Evolutionary conservation across 495 filamentous ascomycete species (phyloP), one percentile per base, ranked within the genome.

Genomic region (Mytilinidion resinicola): DNA sequence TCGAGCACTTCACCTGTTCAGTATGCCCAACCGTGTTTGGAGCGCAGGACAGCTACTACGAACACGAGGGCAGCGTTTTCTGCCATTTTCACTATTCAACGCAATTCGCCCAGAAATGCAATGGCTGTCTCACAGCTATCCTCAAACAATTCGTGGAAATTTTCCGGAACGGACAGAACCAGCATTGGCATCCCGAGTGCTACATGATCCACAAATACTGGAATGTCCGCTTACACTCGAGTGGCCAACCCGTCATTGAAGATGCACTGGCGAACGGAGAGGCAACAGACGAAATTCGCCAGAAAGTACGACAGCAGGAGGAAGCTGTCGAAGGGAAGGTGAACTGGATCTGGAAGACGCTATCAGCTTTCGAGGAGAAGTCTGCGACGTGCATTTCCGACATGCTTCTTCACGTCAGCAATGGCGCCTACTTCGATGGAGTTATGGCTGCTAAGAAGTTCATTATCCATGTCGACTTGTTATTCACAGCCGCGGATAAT

Each of bases 131-230:
- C 61, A 96, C 90, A 5, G 87, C 93, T n/a, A 99, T 99, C 55
- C 78, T 99, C 19, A 99, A 99, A 73, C 95, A 99, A 69, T 99
- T 99, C 67, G 95, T 99, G 25, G 93, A 99, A 72, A 96, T 99
- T 59, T 97, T 91, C 73, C 84, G 95, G 50, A 96, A 97, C 71
- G 92, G 93, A 0, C 85, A 95, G 69, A 96, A 97, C 68, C 95
- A 99, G 69, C 95, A 99, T 66, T 99, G 95, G 95, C 95, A 99
- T 68, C 95, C 95, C 3, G 95, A 99, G 70, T 99, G 95, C 72
- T 99, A 99, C 71, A 99, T 97, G 93, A 99, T 99, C 43, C 95
- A 99, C 73, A 99, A 99, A 69, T 99, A 97, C 74, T 99, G 95
- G 95, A 99, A 96, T 69, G 95, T 99, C 39, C 84, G 92, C 21